These are phyloP conservation scores for Penicillium lagena DNA, from an alignment of 495 filamentous ascomycete species.

Conservation along the genomic window DNA sequence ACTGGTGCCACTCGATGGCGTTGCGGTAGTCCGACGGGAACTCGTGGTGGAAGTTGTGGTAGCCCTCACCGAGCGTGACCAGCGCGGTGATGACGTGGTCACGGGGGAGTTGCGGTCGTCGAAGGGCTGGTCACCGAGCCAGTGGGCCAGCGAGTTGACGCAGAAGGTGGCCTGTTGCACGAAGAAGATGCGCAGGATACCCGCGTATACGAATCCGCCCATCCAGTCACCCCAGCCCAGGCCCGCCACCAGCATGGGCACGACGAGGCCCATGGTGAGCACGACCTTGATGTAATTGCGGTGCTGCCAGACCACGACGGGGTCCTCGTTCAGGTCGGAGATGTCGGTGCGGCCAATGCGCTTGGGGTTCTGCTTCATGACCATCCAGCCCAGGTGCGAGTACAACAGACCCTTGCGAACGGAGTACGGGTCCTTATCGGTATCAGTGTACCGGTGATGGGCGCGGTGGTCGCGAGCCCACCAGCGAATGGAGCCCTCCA, in stretches of 20 bases:
- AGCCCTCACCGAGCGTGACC: slow-evolving; percentile 93
- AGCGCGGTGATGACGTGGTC: slow-evolving; percentile 95
- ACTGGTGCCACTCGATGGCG: slow-evolving; percentile 96
- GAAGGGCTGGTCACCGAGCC: slow-evolving; percentile 98
- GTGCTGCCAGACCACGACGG: slow-evolving; percentile 93
- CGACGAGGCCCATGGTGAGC: slow-evolving; percentile 76
- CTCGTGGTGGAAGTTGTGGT: slow-evolving; percentile 99
- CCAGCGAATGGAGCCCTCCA: slow-evolving; percentile 95
- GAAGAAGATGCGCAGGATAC: slow-evolving; percentile 95
- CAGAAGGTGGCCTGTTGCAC: slow-evolving; percentile 99
- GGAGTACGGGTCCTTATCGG: slow-evolving; percentile 97
- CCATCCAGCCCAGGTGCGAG: slow-evolving; percentile 92
- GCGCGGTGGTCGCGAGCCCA: slow-evolving; percentile 95
- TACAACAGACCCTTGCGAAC: slow-evolving; percentile 97
- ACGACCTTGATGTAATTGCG: slow-evolving; percentile 88
- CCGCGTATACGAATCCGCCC: slow-evolving; percentile 90
- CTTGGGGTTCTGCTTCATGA: slow-evolving; percentile 92
- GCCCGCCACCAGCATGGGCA: slow-evolving; percentile 79
- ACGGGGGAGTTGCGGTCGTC: slow-evolving; percentile 98
- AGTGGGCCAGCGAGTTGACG: slow-evolving; percentile 97
- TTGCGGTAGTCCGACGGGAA: slow-evolving; percentile 99
- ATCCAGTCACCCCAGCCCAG: slow-evolving; percentile 84
- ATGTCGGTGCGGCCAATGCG: slow-evolving; percentile 95
- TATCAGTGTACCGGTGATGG: slow-evolving; percentile 98
- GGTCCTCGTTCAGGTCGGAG: slow-evolving; percentile 90